Evolutionary conservation across 257 asterid genomes (phyloP).

Genomic region (Solanum medicagineum): DNA sequence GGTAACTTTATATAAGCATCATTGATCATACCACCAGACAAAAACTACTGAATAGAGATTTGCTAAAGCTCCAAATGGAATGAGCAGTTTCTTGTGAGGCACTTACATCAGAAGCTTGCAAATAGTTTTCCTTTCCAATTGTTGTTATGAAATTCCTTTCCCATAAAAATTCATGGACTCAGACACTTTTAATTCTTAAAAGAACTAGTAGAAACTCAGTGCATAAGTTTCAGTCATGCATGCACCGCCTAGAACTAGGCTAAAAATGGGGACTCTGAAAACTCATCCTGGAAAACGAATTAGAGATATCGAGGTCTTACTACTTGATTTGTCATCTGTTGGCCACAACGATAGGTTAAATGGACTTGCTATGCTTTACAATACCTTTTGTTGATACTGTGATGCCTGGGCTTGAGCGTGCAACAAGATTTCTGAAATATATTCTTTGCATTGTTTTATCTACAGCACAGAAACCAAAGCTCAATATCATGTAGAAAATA

Average conservation of each 20-base stretch:
- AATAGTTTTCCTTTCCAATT: background rate
- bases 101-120: background rate
- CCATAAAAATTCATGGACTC: background rate
- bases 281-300: background rate
- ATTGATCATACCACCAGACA: background rate
- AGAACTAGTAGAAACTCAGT: background rate
- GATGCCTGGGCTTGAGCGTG: slow-evolving; percentile 89
- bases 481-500: background rate
- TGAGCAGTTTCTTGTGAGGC: background rate
- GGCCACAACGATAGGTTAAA: background rate
- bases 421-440: slow-evolving; percentile 62
- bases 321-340: background rate
- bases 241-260: background rate
- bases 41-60: background rate
- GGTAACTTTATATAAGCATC: background rate
- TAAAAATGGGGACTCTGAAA: background rate
- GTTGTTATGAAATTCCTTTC: background rate
- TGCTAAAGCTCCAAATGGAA: background rate
- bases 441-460: slow-evolving; percentile 56
- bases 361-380: background rate
- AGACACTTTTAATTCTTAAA: background rate
- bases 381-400: slow-evolving; percentile 79
- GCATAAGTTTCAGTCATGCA: background rate
- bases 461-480: slow-evolving; percentile 21
- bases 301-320: background rate